Percentiles rank a stretch among this genome's conserved stretches.
phyloP scores from a whole-genome alignment of 1,139 yeast genomes.

The Kurtzmaniella quercitrusa region DNA sequence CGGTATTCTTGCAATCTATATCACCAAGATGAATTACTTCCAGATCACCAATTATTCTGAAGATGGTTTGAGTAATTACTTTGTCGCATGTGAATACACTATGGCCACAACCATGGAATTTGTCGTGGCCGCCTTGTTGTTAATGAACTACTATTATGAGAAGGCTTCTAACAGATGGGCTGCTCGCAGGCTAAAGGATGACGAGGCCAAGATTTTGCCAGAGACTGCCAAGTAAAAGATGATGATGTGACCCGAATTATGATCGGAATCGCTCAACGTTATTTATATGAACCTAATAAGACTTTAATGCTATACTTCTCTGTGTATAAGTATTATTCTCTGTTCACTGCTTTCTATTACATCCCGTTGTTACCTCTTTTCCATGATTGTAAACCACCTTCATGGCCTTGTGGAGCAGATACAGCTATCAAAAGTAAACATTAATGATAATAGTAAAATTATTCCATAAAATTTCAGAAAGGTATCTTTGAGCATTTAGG shows the following conservation, averaged over 20 bases:
- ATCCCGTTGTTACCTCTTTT: too few species aligned
- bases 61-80: constrained; percentile 15
- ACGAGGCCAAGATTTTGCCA: background rate
- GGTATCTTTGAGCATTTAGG: background rate
- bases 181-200: background rate
- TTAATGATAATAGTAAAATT: too few species aligned
- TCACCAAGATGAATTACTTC: constrained; percentile 28
- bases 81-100: constrained; percentile 31
- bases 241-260: too few species aligned
- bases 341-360: too few species aligned
- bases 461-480: background rate
- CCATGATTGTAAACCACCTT: too few species aligned
- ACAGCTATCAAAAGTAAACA: too few species aligned
- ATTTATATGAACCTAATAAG: too few species aligned
- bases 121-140: constrained; percentile 19
- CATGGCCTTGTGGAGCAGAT: too few species aligned
- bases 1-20: constrained; percentile 27
- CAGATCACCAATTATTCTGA: constrained; percentile 22
- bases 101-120: constrained; percentile 36
- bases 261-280: too few species aligned
- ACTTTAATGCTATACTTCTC: background rate
- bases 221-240: background rate
- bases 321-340: too few species aligned
- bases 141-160: constrained; percentile 15
- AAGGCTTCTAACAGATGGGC: constrained; percentile 1